These are phyloP conservation scores for Hirschfeldia incana DNA, from an alignment of 345 rosid species.

Conservation along the genomic window DNA sequence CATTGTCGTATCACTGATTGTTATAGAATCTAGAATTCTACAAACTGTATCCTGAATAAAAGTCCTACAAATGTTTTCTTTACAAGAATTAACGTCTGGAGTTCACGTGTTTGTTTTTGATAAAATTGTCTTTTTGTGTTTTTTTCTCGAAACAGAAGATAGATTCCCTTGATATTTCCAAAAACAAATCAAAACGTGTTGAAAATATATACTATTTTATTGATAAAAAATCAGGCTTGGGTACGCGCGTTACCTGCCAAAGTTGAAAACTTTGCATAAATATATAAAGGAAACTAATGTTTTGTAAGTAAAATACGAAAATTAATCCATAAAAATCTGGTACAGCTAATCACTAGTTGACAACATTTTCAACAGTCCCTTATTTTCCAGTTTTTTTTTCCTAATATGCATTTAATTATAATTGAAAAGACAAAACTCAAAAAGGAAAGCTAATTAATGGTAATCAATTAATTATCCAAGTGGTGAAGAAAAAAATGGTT, in stretches of 20 bases:
- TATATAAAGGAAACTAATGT: not conserved
- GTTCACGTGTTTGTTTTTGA: not conserved
- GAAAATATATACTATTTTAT: not conserved
- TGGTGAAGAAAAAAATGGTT: slow-evolving; percentile 1
- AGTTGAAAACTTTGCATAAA: not conserved
- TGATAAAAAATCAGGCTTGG: not conserved
- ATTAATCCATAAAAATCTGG: no score
- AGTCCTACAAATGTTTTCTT: not conserved
- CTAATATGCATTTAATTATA: not conserved
- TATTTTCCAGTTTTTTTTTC: not conserved
- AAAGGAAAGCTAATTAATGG: slow-evolving; percentile 1
- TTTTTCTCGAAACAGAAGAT: not conserved
- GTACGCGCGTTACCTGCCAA: no score
- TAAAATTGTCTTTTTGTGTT: not conserved
- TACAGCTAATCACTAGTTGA: not conserved
- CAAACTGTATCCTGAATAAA: not conserved
- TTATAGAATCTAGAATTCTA: not conserved
- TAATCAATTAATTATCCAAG: slow-evolving; percentile 19
- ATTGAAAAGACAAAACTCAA: not conserved
- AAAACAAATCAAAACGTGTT: not conserved
- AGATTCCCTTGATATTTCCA: not conserved
- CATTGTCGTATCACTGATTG: not conserved
- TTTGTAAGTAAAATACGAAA: not conserved
- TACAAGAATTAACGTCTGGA: not conserved
- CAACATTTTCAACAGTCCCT: not conserved